Percentiles rank a stretch among this genome's conserved stretches.
These are phyloP conservation scores for Diaporthe australafricana DNA, from an alignment of 2,329 filamentous ascomycete species.

Conservation along the genomic window DNA sequence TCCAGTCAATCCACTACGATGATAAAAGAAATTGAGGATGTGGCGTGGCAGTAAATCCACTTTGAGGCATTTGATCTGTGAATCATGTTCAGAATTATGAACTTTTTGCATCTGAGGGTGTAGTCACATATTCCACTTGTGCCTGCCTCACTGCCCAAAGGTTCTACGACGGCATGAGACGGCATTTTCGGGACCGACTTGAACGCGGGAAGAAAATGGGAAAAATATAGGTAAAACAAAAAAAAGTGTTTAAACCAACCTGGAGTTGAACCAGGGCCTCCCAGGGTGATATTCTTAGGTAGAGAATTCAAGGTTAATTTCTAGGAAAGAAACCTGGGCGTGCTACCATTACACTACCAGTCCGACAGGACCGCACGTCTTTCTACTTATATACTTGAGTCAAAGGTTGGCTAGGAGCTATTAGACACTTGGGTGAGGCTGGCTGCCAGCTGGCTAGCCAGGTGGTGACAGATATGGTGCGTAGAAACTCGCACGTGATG, in stretches of 20 bases:
- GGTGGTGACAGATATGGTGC: not conserved
- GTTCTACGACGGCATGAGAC: not conserved
- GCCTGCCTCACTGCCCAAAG: too few relatives aligned
- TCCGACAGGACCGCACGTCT: not conserved
- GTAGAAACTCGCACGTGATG: not conserved
- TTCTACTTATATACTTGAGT: not conserved
- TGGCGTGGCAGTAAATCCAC: too few relatives aligned
- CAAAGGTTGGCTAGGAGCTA: not conserved
- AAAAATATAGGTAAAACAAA: not conserved
- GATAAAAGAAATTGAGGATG: too few relatives aligned
- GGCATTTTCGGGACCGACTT: not conserved
- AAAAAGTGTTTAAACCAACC: not conserved
- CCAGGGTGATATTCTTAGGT: not conserved
- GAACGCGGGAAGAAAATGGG: too few relatives aligned
- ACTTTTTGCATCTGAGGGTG: too few relatives aligned
- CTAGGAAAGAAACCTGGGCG: not conserved
- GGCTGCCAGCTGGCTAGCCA: too few relatives aligned
- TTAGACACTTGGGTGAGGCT: not conserved
- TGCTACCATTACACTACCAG: not conserved
- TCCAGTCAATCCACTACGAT: too few relatives aligned
- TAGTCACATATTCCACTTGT: too few relatives aligned
- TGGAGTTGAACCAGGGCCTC: not conserved
- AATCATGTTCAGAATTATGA: too few relatives aligned
- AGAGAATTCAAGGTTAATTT: not conserved
- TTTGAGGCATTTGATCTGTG: too few relatives aligned